Conservation (phyloP, 805 yeast genomes). For the Candida sphagnicola region DNA sequence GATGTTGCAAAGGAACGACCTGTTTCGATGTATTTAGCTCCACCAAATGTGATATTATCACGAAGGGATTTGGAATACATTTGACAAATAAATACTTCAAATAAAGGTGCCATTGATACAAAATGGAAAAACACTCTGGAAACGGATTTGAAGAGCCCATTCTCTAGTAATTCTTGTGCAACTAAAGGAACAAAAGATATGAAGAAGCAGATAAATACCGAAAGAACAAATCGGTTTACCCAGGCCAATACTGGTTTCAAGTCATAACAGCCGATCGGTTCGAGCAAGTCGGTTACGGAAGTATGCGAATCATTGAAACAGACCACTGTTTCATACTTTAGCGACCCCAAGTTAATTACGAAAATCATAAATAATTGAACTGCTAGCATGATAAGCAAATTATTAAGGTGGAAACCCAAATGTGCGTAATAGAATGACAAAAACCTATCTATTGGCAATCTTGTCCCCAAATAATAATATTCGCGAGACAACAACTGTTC, state of each 20-base stretch:
- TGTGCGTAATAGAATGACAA: slow-evolving; percentile 94
- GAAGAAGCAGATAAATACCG: slow-evolving; percentile 89
- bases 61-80: slow-evolving; percentile 77
- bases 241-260: slow-evolving; percentile 82
- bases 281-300: slow-evolving; percentile 69
- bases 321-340: slow-evolving; percentile 64
- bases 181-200: slow-evolving; percentile 85
- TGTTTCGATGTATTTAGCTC: slow-evolving; percentile 87
- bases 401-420: slow-evolving; percentile 93
- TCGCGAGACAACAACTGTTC: slow-evolving; percentile 92
- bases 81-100: slow-evolving; percentile 94
- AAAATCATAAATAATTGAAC: slow-evolving; percentile 84
- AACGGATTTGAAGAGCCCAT: slow-evolving; percentile 74
- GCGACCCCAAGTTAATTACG: slow-evolving; percentile 72
- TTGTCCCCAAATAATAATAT: slow-evolving; percentile 86
- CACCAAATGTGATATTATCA: slow-evolving; percentile 80
- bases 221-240: slow-evolving; percentile 83
- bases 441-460: slow-evolving; percentile 83
- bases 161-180: slow-evolving; percentile 83
- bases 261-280: slow-evolving; percentile 83
- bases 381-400: slow-evolving; percentile 80
- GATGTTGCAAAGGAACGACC: slow-evolving; percentile 94
- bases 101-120: slow-evolving; percentile 79
- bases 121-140: slow-evolving; percentile 72
- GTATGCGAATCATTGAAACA: slow-evolving; percentile 64